Evolutionary conservation across 2,329 filamentous ascomycete species (phyloP), one percentile per base, ranked within the genome.

Genomic region (Fusarium odoratissimum): DNA sequence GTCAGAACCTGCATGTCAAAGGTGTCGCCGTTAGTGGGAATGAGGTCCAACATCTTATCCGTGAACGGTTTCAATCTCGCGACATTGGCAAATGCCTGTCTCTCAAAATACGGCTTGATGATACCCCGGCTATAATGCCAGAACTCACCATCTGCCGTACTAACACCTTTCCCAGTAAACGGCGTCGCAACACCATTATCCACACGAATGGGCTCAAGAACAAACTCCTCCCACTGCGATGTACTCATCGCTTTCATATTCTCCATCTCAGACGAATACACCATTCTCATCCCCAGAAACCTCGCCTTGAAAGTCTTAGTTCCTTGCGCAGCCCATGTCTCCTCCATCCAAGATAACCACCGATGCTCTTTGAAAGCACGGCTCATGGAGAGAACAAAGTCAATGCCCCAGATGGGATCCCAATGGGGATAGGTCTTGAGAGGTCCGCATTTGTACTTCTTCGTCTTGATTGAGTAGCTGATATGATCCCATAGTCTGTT

Each of bases 181-280:
- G 73, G 73, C 46, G 67, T 65, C 4, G 64, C 63, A 4, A 71
- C 69, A 2, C 66, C 66, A 10, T 72, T 69, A 5, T 76, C 62
- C 9, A 67, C 71, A 14, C 73, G 68, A 31, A 74, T 75, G 0
- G 73, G 72, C 44, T 75, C 72, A 25, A 75, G 62, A 17, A 73
- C 71, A 51, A 73, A 74, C 33, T 69, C 66, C n/a, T 68, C 60
- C 48, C 74, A 74, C 23, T 74, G 72, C 28, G 73, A 74, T 11
- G 73, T 73, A 7, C 68, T 72, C 67, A 75, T 70, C 4, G 69
- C 72, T 35, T 75, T 75, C 55, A 75, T 62, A 49, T 71, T 73
- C 37, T 75, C 72, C 46, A 67, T 65, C 54, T 75, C 72, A n/a
- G 51, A 73, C 3, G 73, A 71, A 56, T 69, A 74, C 42, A 75